Base-by-base conservation (phyloP, 345 rosid species). In the Dimocarpus longan region DNA sequence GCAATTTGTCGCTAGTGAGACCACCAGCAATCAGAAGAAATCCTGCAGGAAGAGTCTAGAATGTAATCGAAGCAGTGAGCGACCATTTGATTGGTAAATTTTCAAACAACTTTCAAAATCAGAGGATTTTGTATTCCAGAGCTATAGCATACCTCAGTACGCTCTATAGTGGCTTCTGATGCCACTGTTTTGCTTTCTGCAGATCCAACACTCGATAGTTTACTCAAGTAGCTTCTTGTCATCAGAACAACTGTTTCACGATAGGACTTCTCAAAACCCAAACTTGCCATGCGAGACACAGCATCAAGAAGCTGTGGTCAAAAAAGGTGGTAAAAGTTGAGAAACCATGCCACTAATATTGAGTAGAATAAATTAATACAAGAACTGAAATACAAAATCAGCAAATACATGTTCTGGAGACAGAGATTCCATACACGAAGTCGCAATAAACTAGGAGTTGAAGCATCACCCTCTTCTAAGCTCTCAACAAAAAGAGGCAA, bases 41-140 rank as follows among this genome's bases (percentile, higher is more conserved):
- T 80, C 98, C 99, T 82, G 98, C 98, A 86, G 99, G 99, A 81
- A 97, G 99, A 87, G 98, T 97, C 99, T 97, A 90, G 88, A 90
- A 81, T 78, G 85, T 79, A 84, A 83, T 77, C 78, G 87, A 84
- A 92, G 76, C 57, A 72, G 90, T 91, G 84, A 90, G 93, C 80
- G 79, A 78, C 81, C 83, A 81, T 77, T 64, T 81, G 71, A 82
- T 75, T 82, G 78, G 70, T 74, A 74, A 82, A 24, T 37, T 43
- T 57, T 68, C 78, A 80, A 73, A 56, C 59, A 76, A 77, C 76
- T 71, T 22, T 48, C 70, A 32, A 9, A 12, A 64, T 72, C 66
- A 69, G 43, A 24, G 59, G 22, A 59, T 57, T 57, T 42, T 4
- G 69, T 40, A 64, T 76, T 66, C 24, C 52, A 63, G 71, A 75